Evolutionary conservation across 2,329 filamentous ascomycete species (phyloP), one percentile per base, ranked within the genome.

Genomic region (Rhinocladiella similis): DNA sequence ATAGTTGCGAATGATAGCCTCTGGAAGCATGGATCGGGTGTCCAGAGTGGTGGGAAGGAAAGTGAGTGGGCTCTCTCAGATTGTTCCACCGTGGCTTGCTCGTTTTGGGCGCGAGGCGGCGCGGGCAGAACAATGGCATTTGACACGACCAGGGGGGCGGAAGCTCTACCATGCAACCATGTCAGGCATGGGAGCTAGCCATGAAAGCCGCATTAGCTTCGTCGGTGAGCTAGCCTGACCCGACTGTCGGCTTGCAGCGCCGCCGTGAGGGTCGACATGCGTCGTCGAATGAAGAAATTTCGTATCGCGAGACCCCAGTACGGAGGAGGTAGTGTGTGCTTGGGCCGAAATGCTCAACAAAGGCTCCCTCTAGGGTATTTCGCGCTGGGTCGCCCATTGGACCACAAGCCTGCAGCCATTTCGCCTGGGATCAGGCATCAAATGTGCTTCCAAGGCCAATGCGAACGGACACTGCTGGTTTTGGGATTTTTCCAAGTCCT

Each of bases 391-490:
- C 9, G 29, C 10, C 43, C 19, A 62, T 62, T 62, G 59, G 59
- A 25, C 55, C 53, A 49, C 48, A 47, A 53, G 48, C 51, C 29
- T 47, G 38, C 47, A 53, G 47, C 38, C 56, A 57, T 48, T 52
- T 56, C 56, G 56, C 56, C 54, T 59, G 54, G 55, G 53, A 49
- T 62, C 56, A 57, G 59, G 59, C 59, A 45, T 55, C 59, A 62
- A 45, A 46, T 29, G 36, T 57, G 36, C 39, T 25, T 49, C 42
- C 50, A 36, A 45, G 47, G 54, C 59, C 53, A 62, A 50, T 62
- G 54, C 42, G 47, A 54, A 49, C 19, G 25, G 33, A 53, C 46
- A 20, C 39, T 52, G 53, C 56, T 59, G 49, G 45, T 54, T 59
- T 61, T 13, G 55, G 59, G 50, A 16, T 46, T 35, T 33, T 20